Percentiles rank a stretch among this genome's conserved stretches.
These are phyloP conservation scores for Fusarium siculi DNA, from an alignment of 2,329 filamentous ascomycete species.

Conservation along the genomic window DNA sequence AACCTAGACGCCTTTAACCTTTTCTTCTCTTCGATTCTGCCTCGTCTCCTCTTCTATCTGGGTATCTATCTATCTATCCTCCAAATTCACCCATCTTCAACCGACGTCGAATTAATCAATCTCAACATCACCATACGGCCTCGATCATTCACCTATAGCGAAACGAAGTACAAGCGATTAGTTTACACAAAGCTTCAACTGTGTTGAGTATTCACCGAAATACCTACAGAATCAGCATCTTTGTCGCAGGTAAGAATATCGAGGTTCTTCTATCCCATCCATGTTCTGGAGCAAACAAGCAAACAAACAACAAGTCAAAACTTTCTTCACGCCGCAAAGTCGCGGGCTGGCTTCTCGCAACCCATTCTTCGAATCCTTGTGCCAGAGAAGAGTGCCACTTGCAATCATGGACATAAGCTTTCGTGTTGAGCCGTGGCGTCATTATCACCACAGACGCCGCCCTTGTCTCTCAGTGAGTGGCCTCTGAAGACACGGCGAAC, in stretches of 20 bases:
- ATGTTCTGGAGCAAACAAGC: not conserved
- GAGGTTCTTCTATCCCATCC: not conserved
- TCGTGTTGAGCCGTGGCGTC: conserved; percentile 4
- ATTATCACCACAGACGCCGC: not conserved
- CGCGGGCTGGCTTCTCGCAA: not conserved
- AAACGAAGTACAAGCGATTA: not conserved
- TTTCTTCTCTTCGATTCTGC: not conserved
- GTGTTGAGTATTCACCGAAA: not conserved
- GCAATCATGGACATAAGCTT: not conserved
- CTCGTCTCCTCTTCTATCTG: not conserved
- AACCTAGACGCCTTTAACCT: not conserved
- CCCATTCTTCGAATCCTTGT: not conserved
- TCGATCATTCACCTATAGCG: not conserved
- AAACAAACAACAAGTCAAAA: not conserved
- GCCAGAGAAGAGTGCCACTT: not conserved
- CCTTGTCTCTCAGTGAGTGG: not conserved
- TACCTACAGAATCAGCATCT: not conserved
- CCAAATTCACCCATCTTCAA: not conserved
- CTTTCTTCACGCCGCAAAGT: not conserved
- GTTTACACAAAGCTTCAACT: not conserved
- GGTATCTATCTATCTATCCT: not conserved
- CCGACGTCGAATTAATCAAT: not conserved
- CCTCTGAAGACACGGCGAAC: not conserved
- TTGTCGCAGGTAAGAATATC: conserved; percentile 1
- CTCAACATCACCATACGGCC: not conserved